phyloP scores from a whole-genome alignment of 2,329 filamentous ascomycete genomes.

The Xylaria sp. region DNA sequence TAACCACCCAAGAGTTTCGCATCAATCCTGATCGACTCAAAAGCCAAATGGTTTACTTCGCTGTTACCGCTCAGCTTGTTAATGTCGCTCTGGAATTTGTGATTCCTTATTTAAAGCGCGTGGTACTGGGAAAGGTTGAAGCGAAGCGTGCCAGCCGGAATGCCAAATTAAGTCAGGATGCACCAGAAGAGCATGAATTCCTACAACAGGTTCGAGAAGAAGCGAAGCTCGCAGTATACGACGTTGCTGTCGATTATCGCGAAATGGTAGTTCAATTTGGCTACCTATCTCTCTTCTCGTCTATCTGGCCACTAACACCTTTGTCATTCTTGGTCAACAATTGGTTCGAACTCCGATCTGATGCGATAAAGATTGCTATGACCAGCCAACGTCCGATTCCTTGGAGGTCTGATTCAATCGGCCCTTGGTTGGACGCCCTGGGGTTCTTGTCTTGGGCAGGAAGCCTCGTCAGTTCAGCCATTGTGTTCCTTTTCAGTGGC shows the following conservation, averaged over 20 bases:
- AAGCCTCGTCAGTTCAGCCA: constrained; percentile 84
- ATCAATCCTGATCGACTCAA: constrained; percentile 86
- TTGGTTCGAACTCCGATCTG: constrained; percentile 93
- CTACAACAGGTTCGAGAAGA: constrained; percentile 84
- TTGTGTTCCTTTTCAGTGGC: constrained; percentile 89
- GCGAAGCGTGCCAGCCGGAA: constrained; percentile 67
- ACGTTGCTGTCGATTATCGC: constrained; percentile 89
- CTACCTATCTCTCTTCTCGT: constrained; percentile 90
- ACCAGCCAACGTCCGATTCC: constrained; percentile 91
- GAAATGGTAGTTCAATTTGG: constrained; percentile 91
- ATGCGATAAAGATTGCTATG: constrained; percentile 92
- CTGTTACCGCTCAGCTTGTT: constrained; percentile 91
- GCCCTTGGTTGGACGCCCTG: constrained; percentile 87
- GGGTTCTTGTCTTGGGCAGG: constrained; percentile 95
- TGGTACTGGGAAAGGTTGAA: constrained; percentile 80
- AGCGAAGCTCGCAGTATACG: constrained; percentile 83
- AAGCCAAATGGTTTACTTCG: constrained; percentile 95
- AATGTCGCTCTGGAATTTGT: constrained; percentile 87
- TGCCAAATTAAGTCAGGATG: constrained; percentile 68
- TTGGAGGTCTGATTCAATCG: constrained; percentile 91
- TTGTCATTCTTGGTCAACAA: constrained; percentile 93
- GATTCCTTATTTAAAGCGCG: constrained; percentile 85
- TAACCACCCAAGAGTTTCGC: constrained; percentile 74
- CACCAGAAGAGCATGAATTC: constrained; percentile 82
- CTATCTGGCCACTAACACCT: constrained; percentile 93